Base-by-base conservation (phyloP, 306 rosid genomes). In the Canavalia ensiformis region DNA sequence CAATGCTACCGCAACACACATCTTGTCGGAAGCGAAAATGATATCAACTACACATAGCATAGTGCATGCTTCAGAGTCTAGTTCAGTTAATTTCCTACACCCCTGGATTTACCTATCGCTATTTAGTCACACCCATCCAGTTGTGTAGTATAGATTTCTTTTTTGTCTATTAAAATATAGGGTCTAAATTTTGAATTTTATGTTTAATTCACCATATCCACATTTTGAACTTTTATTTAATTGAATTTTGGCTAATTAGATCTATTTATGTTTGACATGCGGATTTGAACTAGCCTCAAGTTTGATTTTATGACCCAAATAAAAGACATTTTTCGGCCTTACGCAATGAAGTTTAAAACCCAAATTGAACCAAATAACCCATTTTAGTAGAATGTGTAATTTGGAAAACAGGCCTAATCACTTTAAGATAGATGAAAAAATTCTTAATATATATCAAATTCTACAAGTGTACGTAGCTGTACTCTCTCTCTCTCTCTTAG, bases 31-130 rank as follows among this genome's bases (percentile, higher is more conserved):
- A 51, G 33, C 81, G 6, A 78, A 59, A 54, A 68, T 72, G 71
- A 82, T 60, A 44, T 69, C 49, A 77, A 66, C 84, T 79, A 47
- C 68, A 46, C 62, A 8, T 41, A 54, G 44, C 77, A 82, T 67
- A 50, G 54, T 77, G 55, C 37, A 62, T 83, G 11, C 11, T 49
- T 33, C 1, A 63, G 2, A 63, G 2, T 45, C 31, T 25, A 37
- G 6, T 49, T 83, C 62, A 58, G 11, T 76, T 59, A 3, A 52
- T 73, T 77, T 52, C 35, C 30, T 34, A 41, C 78, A 70, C 62
- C 67, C 75, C 45, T 84, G 39, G n/a, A 63, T 78, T 18, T 18
- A 18, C 25, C 46, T 49, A 18, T 35, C 39, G 59, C 25, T 18
- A 52, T 73, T 73, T 42, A 52, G 52, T 74, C 54, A 74, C 60